Evolutionary conservation across 352 stramenopile genomes (phyloP).

Genomic region (Poterioochromonas sp.): DNA sequence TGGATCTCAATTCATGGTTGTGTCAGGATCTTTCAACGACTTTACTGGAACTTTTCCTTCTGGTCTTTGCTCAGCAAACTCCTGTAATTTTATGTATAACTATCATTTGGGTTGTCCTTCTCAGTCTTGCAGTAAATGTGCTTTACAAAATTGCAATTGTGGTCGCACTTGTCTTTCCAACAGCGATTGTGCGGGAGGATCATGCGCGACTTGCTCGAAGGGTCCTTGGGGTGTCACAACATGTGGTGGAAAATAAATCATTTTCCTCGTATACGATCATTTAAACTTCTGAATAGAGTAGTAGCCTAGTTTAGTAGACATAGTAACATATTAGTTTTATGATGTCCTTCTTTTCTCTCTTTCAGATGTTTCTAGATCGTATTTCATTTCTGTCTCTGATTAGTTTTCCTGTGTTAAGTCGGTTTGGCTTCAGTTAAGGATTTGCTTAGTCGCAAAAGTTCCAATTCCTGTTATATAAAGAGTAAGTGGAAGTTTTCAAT

Average conservation of each 20-base stretch:
- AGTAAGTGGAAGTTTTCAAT: too few relatives aligned
- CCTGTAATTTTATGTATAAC: slow-evolving; percentile 12
- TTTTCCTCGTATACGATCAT: too few relatives aligned
- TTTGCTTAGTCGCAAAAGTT: too few relatives aligned
- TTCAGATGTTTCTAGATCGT: too few relatives aligned
- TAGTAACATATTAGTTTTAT: too few relatives aligned
- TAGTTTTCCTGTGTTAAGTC: too few relatives aligned
- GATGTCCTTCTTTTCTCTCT: too few relatives aligned
- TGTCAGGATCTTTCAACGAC: neutral
- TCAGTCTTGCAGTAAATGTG: neutral
- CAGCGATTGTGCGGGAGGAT: neutral
- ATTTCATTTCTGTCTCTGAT: too few relatives aligned
- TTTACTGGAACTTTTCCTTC: neutral
- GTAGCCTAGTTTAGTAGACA: too few relatives aligned
- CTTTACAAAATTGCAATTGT: neutral
- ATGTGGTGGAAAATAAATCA: slow-evolving; percentile 12
- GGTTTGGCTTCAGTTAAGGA: too few relatives aligned
- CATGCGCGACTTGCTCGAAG: slow-evolving; percentile 32
- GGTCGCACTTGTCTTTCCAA: neutral
- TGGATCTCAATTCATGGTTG: neutral
- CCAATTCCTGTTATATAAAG: too few relatives aligned
- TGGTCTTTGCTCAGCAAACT: neutral
- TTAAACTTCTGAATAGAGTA: too few relatives aligned
- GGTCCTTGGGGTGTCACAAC: neutral
- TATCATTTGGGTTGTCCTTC: slow-evolving; percentile 1